These are phyloP conservation scores for Suhomyces coccinellae DNA, from an alignment of 1,139 yeast species.

Conservation along the genomic window DNA sequence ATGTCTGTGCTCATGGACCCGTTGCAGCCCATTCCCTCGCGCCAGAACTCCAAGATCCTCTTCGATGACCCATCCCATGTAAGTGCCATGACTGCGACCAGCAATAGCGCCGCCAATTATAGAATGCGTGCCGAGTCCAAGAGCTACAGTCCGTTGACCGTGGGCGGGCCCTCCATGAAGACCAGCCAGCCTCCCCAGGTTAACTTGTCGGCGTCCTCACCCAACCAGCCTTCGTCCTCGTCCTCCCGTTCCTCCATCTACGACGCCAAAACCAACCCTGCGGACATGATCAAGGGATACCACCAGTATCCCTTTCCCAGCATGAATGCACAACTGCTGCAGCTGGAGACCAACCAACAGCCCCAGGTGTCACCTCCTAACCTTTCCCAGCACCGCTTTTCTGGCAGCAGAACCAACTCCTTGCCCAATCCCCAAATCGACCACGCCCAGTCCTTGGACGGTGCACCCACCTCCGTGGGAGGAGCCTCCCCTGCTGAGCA, in stretches of 20 bases:
- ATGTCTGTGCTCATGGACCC: constrained; percentile 37
- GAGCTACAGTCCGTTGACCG: constrained; percentile 17
- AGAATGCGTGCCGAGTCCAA: constrained; percentile 14
- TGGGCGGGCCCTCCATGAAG: constrained; percentile 9
- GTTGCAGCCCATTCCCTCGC: constrained; percentile 31
- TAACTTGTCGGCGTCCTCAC: constrained; percentile 3
- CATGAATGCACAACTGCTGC: constrained; percentile 6
- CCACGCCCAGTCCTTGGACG: constrained; percentile 7
- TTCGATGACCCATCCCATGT: constrained; percentile 6
- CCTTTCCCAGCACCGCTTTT: constrained; percentile 3
- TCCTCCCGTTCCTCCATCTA: constrained; percentile 11
- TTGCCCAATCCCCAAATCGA: constrained; percentile 26
- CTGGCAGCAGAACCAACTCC: constrained; percentile 23
- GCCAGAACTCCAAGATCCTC: constrained; percentile 9
- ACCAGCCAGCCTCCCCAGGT: not conserved
- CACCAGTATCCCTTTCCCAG: constrained; percentile 18
- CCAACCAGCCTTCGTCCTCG: constrained; percentile 7
- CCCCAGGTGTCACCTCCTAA: constrained; percentile 4
- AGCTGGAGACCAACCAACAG: not conserved
- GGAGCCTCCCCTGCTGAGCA: no score
- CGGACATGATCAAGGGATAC: constrained; percentile 4
- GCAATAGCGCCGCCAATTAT: not conserved
- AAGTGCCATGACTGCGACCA: constrained; percentile 1
- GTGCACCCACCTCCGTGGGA: constrained; percentile 8
- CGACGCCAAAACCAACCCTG: constrained; percentile 4